phyloP scores from a whole-genome alignment of 345 rosid genomes.

The Diplotaxis tenuifolia region DNA sequence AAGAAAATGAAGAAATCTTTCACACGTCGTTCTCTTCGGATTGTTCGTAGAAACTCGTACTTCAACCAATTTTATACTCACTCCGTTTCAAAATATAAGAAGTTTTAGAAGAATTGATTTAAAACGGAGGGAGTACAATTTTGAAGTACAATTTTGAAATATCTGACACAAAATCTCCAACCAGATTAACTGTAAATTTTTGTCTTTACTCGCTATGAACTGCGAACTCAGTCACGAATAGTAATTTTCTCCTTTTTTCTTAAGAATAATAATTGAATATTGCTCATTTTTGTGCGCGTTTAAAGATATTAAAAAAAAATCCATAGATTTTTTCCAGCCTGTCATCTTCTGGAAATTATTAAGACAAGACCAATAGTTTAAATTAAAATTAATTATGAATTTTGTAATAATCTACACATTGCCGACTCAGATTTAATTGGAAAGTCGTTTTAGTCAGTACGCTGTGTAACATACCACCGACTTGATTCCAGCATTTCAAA shows the following conservation, averaged over 20 bases:
- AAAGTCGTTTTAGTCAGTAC: conserved; percentile 31
- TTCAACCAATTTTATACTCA: no score
- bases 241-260: background rate
- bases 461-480: conserved; percentile 31
- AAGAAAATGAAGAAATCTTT: background rate
- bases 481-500: conserved; percentile 22
- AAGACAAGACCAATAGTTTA: background rate
- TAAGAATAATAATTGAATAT: background rate
- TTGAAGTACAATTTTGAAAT: no score
- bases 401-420: conserved; percentile 31
- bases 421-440: conserved; percentile 28
- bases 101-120: no score
- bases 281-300: background rate
- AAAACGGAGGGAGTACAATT: no score
- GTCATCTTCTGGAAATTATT: conserved; percentile 13
- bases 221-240: background rate
- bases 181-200: conserved; percentile 24
- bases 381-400: background rate
- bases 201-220: conserved; percentile 12
- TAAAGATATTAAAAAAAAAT: conserved; percentile 1
- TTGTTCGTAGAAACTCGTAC: background rate
- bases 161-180: conserved; percentile 26
- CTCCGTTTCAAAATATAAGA: no score
- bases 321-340: conserved; percentile 21
- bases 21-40: background rate